A percentile compares a stretch with the other conserved stretches of the same genome.
phyloP scores from a whole-genome alignment of 1,139 yeast genomes.

The Suhomyces wounanorum region DNA sequence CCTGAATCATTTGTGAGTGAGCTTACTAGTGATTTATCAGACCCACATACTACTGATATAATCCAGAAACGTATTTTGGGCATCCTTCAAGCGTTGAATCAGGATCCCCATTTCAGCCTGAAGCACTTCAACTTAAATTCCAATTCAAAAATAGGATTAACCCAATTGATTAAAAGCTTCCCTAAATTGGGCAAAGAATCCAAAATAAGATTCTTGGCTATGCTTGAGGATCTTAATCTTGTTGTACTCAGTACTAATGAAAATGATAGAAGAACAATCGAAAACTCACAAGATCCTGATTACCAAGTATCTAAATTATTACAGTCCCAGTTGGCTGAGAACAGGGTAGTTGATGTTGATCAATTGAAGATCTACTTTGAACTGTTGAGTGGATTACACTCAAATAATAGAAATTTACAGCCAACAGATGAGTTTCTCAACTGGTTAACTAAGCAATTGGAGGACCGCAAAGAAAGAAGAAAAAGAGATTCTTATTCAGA shows the following conservation, averaged over 20 bases:
- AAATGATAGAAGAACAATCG: constrained; percentile 28
- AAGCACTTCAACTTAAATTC: constrained; percentile 25
- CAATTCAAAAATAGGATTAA: constrained; percentile 23
- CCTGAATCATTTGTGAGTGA: constrained; percentile 14
- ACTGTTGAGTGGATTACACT: constrained; percentile 43
- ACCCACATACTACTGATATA: constrained; percentile 25
- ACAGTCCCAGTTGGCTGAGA: constrained; percentile 29
- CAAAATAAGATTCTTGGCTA: constrained; percentile 37
- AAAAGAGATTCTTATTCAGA: constrained; percentile 33
- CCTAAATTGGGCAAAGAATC: constrained; percentile 33
- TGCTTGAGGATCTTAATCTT: constrained; percentile 42
- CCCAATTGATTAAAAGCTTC: constrained; percentile 28
- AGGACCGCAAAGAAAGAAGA: constrained; percentile 33
- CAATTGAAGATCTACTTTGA: constrained; percentile 47
- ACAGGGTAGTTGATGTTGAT: constrained; percentile 29
- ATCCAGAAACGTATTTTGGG: constrained; percentile 53
- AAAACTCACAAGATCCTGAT: constrained; percentile 26
- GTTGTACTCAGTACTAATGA: constrained; percentile 18
- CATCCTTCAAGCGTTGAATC: constrained; percentile 45
- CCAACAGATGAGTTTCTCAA: constrained; percentile 45
- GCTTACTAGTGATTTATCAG: constrained; percentile 17
- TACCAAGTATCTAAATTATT: constrained; percentile 31
- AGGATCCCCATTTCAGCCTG: constrained; percentile 29
- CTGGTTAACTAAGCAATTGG: constrained; percentile 64
- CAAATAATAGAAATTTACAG: constrained; percentile 23